Evolutionary conservation across 768 basidiomycete genomes (phyloP).

Genomic region (Trametes cinnabarina): DNA sequence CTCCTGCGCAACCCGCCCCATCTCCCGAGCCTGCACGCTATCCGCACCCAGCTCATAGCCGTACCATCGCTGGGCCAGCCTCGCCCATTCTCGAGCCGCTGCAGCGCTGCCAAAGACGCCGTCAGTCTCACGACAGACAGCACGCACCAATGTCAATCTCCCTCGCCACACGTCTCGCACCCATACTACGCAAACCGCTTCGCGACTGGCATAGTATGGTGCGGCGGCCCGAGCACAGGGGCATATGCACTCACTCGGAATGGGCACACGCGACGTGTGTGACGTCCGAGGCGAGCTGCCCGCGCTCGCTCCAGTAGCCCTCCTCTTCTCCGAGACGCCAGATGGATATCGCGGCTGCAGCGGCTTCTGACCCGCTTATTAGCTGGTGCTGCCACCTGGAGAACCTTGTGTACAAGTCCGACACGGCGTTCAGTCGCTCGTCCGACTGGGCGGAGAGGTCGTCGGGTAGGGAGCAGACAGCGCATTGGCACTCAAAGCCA

Average conservation of each 20-base stretch:
- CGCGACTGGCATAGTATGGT: not conserved
- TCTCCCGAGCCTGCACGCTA: constrained; percentile 45
- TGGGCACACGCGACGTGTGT: constrained; percentile 59
- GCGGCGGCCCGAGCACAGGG: not conserved
- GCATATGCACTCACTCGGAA: constrained; percentile 49
- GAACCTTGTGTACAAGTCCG: constrained; percentile 44
- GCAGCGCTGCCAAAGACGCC: constrained; percentile 34
- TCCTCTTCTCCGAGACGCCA: constrained; percentile 61
- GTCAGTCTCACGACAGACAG: not conserved
- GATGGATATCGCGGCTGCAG: constrained; percentile 46
- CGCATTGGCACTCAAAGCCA: constrained; percentile 58
- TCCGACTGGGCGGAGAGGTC: constrained; percentile 44
- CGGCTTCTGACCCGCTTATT: constrained; percentile 50
- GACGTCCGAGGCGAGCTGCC: constrained; percentile 60
- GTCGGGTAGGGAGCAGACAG: constrained; percentile 54
- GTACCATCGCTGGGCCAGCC: constrained; percentile 52
- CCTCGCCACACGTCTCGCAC: too few species aligned
- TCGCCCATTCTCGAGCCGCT: constrained; percentile 51
- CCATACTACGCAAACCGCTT: not conserved
- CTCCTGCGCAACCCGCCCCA: constrained; percentile 32
- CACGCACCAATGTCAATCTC: too few species aligned
- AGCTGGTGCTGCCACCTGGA: constrained; percentile 45
- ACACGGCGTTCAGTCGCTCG: constrained; percentile 25
- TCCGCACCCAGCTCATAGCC: constrained; percentile 54
- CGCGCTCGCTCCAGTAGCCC: constrained; percentile 66